phyloP scores from a whole-genome alignment of 441 rosid genomes.

The Aquilaria agallochum region DNA sequence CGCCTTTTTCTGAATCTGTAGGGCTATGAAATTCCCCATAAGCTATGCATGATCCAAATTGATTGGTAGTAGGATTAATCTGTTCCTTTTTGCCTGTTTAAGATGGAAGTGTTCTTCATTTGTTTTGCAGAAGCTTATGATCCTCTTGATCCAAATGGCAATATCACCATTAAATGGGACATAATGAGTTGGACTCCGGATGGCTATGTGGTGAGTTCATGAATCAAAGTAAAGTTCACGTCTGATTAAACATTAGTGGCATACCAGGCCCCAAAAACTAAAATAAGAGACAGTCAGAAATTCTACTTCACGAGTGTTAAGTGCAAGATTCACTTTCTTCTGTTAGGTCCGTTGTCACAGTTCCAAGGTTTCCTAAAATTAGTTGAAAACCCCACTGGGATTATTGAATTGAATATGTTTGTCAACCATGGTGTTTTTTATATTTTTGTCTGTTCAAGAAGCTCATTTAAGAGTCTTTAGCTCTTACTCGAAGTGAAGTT shows the following conservation, averaged over 20 bases:
- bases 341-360: neutral
- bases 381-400: no score
- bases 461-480: conserved; percentile 4
- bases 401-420: no score
- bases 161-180: conserved; percentile 79
- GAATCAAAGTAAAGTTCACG: neutral
- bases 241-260: neutral
- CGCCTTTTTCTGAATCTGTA: no score
- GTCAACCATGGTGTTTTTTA: neutral
- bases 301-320: no score
- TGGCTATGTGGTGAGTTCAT: conserved; percentile 69
- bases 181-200: conserved; percentile 68
- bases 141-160: conserved; percentile 59
- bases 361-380: neutral
- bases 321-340: no score
- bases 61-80: no score
- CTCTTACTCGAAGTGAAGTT: neutral
- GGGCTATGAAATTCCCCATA: no score
- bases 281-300: neutral
- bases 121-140: conserved; percentile 48
- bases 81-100: no score
- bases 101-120: conserved; percentile 1
- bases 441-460: neutral
- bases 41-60: no score
- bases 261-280: neutral